These are phyloP conservation scores for Hibiscus mutabilis DNA, from an alignment of 345 rosid genomes.

Conservation along the genomic window DNA sequence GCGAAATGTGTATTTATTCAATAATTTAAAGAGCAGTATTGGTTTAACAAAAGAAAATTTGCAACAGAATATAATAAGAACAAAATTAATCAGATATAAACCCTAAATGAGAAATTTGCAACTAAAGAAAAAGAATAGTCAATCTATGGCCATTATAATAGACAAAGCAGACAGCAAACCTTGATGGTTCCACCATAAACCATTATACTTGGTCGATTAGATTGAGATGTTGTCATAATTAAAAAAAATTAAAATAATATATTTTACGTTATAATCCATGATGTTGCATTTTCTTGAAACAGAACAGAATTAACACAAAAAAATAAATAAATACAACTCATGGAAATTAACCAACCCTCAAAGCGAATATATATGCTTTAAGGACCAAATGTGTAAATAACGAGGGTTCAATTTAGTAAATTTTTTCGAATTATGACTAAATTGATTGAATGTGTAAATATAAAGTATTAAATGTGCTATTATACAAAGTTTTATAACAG, in stretches of 20 bases:
- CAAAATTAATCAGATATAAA: neutral
- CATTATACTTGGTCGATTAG: constrained; percentile 83
- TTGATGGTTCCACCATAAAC: constrained; percentile 95
- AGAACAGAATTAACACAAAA: neutral
- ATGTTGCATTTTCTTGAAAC: neutral
- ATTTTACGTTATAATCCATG: neutral
- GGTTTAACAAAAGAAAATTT: neutral
- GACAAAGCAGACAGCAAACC: constrained; percentile 33
- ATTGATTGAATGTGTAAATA: no score
- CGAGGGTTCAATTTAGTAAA: no score
- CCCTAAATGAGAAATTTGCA: neutral
- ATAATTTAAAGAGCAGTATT: neutral
- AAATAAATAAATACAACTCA: neutral
- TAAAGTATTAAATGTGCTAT: no score
- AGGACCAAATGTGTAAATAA: no score
- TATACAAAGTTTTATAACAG: no score
- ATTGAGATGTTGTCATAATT: constrained; percentile 1
- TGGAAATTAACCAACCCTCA: neutral
- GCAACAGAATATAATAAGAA: neutral
- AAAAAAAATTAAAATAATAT: neutral
- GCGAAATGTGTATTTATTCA: neutral
- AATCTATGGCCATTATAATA: neutral
- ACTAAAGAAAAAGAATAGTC: neutral
- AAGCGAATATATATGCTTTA: no score
- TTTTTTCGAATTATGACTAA: no score